Conservation (phyloP, 2,329 filamentous ascomycete genomes). For the Phialemoniopsis sp. region DNA sequence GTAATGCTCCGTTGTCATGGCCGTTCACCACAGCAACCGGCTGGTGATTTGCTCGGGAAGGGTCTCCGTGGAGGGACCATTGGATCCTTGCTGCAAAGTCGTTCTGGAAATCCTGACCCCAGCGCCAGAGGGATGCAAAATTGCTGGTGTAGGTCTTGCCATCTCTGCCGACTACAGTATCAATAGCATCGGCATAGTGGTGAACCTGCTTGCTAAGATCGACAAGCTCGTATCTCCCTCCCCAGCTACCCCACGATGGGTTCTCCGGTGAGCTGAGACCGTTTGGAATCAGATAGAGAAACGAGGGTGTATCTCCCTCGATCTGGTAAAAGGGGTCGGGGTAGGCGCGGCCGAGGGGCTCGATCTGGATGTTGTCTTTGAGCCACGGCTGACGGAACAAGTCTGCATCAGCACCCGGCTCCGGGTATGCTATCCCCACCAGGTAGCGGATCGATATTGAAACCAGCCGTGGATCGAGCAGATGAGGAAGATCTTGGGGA, state of each 20-base stretch:
- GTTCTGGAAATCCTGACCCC: conserved; percentile 45
- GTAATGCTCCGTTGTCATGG: conserved; percentile 3
- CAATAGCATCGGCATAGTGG: conserved; percentile 25
- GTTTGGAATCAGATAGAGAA: conserved; percentile 34
- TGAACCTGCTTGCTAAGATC: conserved; percentile 11
- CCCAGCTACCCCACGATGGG: conserved; percentile 37
- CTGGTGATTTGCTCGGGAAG: conserved; percentile 5
- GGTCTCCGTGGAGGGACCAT: conserved; percentile 6
- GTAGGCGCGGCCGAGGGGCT: conserved; percentile 32
- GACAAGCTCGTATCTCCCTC: conserved; percentile 27
- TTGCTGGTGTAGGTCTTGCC: conserved; percentile 26
- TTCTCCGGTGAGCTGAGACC: conserved; percentile 29
- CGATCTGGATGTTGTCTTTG: conserved; percentile 38
- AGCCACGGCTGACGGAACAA: too few relatives aligned
- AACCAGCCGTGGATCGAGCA: conserved; percentile 51
- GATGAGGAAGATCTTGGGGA: conserved; percentile 53
- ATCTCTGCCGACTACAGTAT: conserved; percentile 25
- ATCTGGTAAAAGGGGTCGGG: conserved; percentile 37
- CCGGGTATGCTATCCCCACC: too few relatives aligned
- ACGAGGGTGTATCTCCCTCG: conserved; percentile 41
- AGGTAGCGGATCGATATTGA: conserved; percentile 47
- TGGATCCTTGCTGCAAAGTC: conserved; percentile 22
- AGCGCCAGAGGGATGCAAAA: conserved; percentile 49
- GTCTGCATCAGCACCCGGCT: too few relatives aligned
- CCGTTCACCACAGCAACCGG: conserved; percentile 14